Percentiles rank a stretch among this genome's conserved stretches.
phyloP scores from a whole-genome alignment of 805 yeast genomes.

The Pichia manshurica region DNA sequence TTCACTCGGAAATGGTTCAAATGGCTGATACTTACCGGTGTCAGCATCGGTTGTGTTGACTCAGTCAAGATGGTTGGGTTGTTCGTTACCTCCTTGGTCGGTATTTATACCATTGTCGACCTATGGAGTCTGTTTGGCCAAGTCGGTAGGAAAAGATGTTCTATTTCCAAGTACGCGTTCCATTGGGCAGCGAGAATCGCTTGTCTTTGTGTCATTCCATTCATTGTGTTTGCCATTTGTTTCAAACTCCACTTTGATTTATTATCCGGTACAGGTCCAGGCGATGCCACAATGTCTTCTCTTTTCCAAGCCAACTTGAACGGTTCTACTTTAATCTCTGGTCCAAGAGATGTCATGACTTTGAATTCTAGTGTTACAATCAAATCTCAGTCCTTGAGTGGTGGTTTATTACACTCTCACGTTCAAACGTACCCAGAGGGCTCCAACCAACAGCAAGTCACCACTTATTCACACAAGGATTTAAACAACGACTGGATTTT shows the following conservation, averaged over 20 bases:
- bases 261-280: slow-evolving; percentile 79
- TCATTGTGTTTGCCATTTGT: slow-evolving; percentile 57
- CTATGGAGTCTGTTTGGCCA: slow-evolving; percentile 88
- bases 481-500: slow-evolving; percentile 77
- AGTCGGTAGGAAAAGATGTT: slow-evolving; percentile 29
- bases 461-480: slow-evolving; percentile 93
- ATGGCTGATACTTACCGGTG: slow-evolving; percentile 82
- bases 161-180: slow-evolving; percentile 32
- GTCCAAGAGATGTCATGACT: slow-evolving; percentile 59
- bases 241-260: slow-evolving; percentile 79
- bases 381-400: slow-evolving; percentile 65
- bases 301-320: slow-evolving; percentile 72
- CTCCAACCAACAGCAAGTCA: slow-evolving; percentile 88
- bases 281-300: slow-evolving; percentile 61
- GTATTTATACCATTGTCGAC: slow-evolving; percentile 84
- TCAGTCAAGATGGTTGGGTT: slow-evolving; percentile 97
- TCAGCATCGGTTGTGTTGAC: slow-evolving; percentile 81
- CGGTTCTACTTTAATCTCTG: slow-evolving; percentile 56
- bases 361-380: slow-evolving; percentile 54
- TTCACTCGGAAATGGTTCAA: slow-evolving; percentile 87
- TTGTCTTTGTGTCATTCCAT: slow-evolving; percentile 66
- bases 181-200: slow-evolving; percentile 74
- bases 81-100: slow-evolving; percentile 81
- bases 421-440: slow-evolving; percentile 82
- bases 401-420: slow-evolving; percentile 84